A percentile compares a stretch with the other conserved stretches of the same genome.
phyloP scores from a whole-genome alignment of 371 early-diverging fungal species.

The Syncephalis fuscata region DNA sequence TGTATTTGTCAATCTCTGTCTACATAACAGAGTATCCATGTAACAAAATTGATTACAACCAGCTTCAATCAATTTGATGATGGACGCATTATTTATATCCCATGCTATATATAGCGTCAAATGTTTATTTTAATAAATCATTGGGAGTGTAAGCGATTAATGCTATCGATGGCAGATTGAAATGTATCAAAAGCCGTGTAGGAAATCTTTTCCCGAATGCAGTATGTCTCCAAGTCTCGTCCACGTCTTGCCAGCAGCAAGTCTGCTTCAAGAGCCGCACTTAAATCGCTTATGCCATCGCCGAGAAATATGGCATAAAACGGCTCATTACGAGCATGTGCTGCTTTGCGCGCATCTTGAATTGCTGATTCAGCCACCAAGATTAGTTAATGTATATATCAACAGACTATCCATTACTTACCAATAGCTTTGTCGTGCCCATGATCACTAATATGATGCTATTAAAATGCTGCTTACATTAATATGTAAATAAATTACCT shows the following conservation, averaged over 20 bases:
- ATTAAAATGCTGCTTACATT: no score
- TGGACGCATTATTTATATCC: no score
- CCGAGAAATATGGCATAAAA: constrained; percentile 34
- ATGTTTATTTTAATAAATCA: background rate
- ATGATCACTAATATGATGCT: constrained; percentile 1
- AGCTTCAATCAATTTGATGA: no score
- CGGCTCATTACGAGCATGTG: constrained; percentile 2
- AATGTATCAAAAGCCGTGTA: constrained; percentile 15
- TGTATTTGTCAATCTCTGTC: no score
- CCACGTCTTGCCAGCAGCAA: constrained; percentile 39
- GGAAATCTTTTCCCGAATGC: constrained; percentile 15
- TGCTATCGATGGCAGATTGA: constrained; percentile 8
- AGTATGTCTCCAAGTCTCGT: constrained; percentile 32
- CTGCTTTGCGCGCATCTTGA: background rate
- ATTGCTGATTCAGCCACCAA: constrained; percentile 1
- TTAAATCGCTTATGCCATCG: constrained; percentile 40
- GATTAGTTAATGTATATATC: background rate
- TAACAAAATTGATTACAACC: no score
- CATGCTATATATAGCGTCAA: no score
- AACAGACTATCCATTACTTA: constrained; percentile 2
- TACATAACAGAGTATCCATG: no score
- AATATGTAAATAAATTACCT: constrained; percentile 3
- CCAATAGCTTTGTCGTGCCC: constrained; percentile 5
- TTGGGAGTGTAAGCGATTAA: constrained; percentile 8
- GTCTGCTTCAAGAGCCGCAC: constrained; percentile 38